Evolutionary conservation across 495 filamentous ascomycete genomes (phyloP).

Genomic region (Cercophora scortea): DNA sequence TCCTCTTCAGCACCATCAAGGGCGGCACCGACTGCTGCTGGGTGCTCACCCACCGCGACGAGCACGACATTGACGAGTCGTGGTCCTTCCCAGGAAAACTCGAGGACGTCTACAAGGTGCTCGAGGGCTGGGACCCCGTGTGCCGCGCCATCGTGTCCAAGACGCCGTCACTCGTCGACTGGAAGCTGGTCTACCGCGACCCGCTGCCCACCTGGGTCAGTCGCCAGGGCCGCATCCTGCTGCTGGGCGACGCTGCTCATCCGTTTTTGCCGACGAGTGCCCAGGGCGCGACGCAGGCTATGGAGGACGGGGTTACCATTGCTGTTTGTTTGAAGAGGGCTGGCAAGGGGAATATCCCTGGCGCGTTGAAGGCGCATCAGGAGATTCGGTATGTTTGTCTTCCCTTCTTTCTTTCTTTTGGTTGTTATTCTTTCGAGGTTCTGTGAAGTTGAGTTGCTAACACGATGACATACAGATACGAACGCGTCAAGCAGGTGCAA

Average conservation of each 20-base stretch:
- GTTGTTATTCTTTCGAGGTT: no score
- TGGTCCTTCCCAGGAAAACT: constrained; percentile 54
- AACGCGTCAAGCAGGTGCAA: constrained; percentile 38
- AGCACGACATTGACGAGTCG: constrained; percentile 52
- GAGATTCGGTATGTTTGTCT: constrained; percentile 30
- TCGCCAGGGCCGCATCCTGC: constrained; percentile 44
- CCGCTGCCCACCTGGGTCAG: constrained; percentile 56
- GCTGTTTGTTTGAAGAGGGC: constrained; percentile 49
- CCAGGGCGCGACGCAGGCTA: constrained; percentile 57
- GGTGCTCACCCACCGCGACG: constrained; percentile 54
- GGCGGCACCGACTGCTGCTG: constrained; percentile 55
- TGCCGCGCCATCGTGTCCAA: constrained; percentile 51
- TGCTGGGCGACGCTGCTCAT: constrained; percentile 58
- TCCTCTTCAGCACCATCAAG: constrained; percentile 53
- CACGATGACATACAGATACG: constrained; percentile 23
- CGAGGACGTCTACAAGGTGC: constrained; percentile 49
- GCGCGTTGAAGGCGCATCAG: constrained; percentile 40
- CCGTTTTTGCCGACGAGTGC: constrained; percentile 56
- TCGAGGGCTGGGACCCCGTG: constrained; percentile 55
- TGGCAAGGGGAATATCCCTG: constrained; percentile 42
- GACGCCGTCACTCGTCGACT: constrained; percentile 55
- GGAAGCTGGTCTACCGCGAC: constrained; percentile 62
- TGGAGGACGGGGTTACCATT: constrained; percentile 56
- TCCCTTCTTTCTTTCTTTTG: neutral
- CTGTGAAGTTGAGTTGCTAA: no score